phyloP scores from a whole-genome alignment of 345 rosid genomes.

The Eucalyptus lansdowneana region DNA sequence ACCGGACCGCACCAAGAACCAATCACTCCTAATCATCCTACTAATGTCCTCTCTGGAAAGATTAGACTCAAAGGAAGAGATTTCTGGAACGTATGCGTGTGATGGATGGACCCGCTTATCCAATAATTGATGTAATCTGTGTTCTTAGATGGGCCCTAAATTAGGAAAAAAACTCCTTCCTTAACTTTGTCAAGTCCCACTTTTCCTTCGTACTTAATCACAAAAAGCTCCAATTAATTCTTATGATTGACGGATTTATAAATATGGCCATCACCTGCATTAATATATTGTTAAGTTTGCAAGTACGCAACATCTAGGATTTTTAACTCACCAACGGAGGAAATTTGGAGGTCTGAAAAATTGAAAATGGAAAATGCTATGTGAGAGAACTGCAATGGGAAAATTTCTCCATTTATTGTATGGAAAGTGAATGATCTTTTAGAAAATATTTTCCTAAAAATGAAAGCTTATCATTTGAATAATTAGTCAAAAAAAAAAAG shows the following conservation, averaged over 20 bases:
- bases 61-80: not conserved
- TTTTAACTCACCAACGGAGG: not conserved
- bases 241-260: not conserved
- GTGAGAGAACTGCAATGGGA: not conserved
- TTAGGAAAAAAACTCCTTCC: not conserved
- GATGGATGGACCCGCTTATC: not conserved
- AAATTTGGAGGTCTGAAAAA: not conserved
- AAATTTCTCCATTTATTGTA: not conserved
- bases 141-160: not conserved
- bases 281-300: not conserved
- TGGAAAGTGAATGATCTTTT: not conserved
- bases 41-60: not conserved
- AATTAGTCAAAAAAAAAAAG: too few relatives aligned
- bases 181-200: not conserved
- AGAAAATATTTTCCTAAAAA: too few relatives aligned
- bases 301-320: not conserved
- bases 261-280: not conserved
- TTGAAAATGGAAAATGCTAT: not conserved
- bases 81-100: not conserved
- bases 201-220: not conserved
- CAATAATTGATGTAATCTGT: not conserved
- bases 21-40: not conserved
- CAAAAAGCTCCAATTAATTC: not conserved
- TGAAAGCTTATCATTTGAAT: not conserved
- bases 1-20: fast-evolving